Evolutionary conservation across 305 asterid genomes (phyloP).

Genomic region (Plantago coronopus): DNA sequence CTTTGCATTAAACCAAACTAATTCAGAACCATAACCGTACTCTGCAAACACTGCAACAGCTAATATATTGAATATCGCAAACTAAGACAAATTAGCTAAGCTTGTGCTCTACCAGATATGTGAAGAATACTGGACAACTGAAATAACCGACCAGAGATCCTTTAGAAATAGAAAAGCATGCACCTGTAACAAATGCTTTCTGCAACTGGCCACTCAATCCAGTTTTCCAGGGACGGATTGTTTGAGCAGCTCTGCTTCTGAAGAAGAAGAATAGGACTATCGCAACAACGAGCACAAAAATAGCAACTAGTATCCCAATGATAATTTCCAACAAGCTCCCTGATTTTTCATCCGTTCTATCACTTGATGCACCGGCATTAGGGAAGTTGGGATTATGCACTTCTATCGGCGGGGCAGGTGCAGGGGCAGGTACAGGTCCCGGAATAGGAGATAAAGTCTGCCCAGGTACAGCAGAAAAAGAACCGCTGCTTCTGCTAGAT

Average conservation of each 20-base stretch:
- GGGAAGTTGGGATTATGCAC: conserved; percentile 20
- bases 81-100: too few species aligned
- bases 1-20: too few species aligned
- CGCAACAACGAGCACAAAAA: conserved; percentile 40
- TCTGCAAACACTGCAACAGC: too few species aligned
- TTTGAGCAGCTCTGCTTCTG: conserved; percentile 56
- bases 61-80: too few species aligned
- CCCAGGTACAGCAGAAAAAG: conserved; percentile 63
- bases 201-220: conserved; percentile 97
- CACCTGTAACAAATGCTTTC: conserved; percentile 84
- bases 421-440: conserved; percentile 21
- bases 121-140: too few species aligned
- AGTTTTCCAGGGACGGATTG: conserved; percentile 82
- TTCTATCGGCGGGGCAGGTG: conserved; percentile 25
- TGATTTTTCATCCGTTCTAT: conserved; percentile 23
- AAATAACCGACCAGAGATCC: background rate
- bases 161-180: background rate
- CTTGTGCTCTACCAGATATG: too few species aligned
- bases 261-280: conserved; percentile 36
- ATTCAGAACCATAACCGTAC: too few species aligned
- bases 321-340: conserved; percentile 40
- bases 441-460: conserved; percentile 36
- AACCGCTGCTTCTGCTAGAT: conserved; percentile 76
- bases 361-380: conserved; percentile 25
- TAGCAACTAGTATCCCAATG: conserved; percentile 39